phyloP scores from a whole-genome alignment of 352 stramenopile species.

The Globisporangium emineosum region DNA sequence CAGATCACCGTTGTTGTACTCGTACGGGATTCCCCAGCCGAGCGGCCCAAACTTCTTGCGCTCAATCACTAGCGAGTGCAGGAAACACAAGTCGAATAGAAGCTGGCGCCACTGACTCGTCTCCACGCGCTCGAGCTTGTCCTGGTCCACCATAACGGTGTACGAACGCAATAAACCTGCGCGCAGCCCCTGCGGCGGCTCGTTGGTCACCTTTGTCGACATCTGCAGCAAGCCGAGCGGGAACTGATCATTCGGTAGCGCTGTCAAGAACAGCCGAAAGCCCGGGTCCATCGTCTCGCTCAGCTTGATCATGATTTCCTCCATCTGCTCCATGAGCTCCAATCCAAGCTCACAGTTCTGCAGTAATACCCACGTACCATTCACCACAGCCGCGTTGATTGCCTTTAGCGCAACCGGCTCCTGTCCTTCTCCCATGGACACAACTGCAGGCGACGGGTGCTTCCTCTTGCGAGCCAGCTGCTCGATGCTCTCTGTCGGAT shows the following conservation, averaged over 20 bases:
- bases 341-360: constrained; percentile 98
- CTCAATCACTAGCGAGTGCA: constrained; percentile 98
- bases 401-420: constrained; percentile 96
- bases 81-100: constrained; percentile 97
- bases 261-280: constrained; percentile 98
- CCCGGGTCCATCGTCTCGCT: constrained; percentile 94
- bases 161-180: constrained; percentile 95
- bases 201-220: constrained; percentile 99
- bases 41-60: constrained; percentile 98
- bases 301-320: constrained; percentile 96
- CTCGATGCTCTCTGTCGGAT: constrained; percentile 98
- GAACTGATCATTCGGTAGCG: constrained; percentile 95
- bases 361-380: constrained; percentile 97
- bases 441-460: constrained; percentile 92
- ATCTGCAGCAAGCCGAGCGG: constrained; percentile 97
- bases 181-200: constrained; percentile 94
- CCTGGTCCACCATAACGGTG: constrained; percentile 99
- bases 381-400: constrained; percentile 95
- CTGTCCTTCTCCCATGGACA: constrained; percentile 98
- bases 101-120: constrained; percentile 96
- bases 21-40: constrained; percentile 98
- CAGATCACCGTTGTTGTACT: constrained; percentile 98
- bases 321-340: constrained; percentile 98
- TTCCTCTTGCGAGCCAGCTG: constrained; percentile 96
- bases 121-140: constrained; percentile 96